Base-by-base conservation (phyloP, 345 rosid species). In the Lagerstroemia speciosa region DNA sequence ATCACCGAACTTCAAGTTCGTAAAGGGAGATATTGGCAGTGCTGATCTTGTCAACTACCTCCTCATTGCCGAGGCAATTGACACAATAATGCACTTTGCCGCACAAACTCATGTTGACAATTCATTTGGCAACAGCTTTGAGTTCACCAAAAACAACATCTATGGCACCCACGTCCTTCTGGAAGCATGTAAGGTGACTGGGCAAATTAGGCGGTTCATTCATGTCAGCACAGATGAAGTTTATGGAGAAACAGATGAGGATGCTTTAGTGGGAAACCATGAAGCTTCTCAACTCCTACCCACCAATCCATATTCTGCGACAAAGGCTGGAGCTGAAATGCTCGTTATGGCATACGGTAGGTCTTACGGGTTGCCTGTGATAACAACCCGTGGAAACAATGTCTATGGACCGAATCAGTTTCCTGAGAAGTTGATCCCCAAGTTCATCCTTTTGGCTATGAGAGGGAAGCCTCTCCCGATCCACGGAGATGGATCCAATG, bases 211-310 rank as follows among this genome's bases (percentile, higher is more conserved):
- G 87, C 87, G 97, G 80, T 91, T 89, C 73, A 91, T 91, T 68
- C 97, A 91, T 69, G 95, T 91, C 10, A 89, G 97, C 77, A 91
- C 97, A 14, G 97, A 91, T n/a, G n/a, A n/a, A n/a, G n/a, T n/a
- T 73, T 91, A 91, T 69, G 96, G 97, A 63, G 96, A 91, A 76
- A 91, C 96, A 0, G 96, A 91, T 68, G 97, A 91, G 75, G 97
- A 89, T 73, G 97, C 97, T 24, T 84, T 84, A 37, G 97, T n/a
- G 30, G 97, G 97, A 78, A 91, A 91, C 78, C 90, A 87, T 31
- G 97, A 91, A 76, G 97, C 96, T 58, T 91, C 97, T 43, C 96
- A 91, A 75, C 87, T 91, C 26, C 96, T 91, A n/a, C 97, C 96
- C 0, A 91, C 97, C 0, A 91, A 91, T 69, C 97, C 97, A 2